Evolutionary conservation across 345 rosid species (phyloP), one percentile per base, ranked within the genome.

Genomic region (Acer saccharum): DNA sequence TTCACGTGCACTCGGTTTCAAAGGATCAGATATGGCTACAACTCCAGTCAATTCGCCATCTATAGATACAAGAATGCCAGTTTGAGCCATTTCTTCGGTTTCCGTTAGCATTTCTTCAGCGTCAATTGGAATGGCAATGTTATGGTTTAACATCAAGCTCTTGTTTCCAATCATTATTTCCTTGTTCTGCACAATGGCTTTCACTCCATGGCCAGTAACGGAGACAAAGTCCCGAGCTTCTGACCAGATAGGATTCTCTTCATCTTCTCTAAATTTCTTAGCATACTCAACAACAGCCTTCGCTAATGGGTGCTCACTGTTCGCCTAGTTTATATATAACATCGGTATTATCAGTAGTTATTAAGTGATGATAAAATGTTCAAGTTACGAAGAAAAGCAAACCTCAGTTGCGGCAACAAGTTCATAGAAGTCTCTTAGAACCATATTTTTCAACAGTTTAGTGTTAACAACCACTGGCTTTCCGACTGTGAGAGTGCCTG

Each of bases 261-360:
- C 92, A 20, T 91, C 93, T 35, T 90, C 93, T 83, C 90, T 84
- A 81, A 96, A 89, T 70, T 91, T 93, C 83, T 87, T 92, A 0
- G 90, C 97, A 35, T 92, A 92, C 83, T 87, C 95, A 4, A 96
- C 96, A 54, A 89, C 76, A 54, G 98, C 95, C 86, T 95, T 95
- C n/a, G 89, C 99, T 76, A 96, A 84, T 13, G 99, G 98, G 55
- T 96, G 99, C 81, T 93, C 98, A 65, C 99, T 96, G 77, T 96
- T 91, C 17, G 81, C 90, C 97, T 95, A 77, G 44, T 69, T 54
- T 48, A 63, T 17, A 61, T 6, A 23, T 41, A 18, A 44, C 25
- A 23, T 58, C 12, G 48, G 20, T 25, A 43, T 13, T 20, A 17
- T 78, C 72, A 61, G 25, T 23, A 50, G 29, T 69, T 17, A 20